Conservation (phyloP, 768 basidiomycete genomes). For the Serendipita indica region DNA sequence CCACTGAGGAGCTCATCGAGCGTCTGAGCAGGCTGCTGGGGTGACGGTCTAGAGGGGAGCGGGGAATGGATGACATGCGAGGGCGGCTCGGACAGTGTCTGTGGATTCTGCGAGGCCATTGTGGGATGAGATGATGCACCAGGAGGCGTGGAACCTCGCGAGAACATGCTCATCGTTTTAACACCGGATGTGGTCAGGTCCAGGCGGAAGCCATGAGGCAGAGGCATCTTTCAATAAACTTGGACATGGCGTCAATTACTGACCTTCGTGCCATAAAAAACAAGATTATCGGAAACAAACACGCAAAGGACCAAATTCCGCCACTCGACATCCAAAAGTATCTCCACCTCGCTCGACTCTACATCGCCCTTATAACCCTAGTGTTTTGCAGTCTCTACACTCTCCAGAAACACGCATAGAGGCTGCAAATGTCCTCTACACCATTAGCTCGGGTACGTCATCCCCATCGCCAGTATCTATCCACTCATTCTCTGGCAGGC, state of each 20-base stretch:
- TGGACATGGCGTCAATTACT: not conserved
- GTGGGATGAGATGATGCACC: not conserved
- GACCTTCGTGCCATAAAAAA: slow-evolving; percentile 33
- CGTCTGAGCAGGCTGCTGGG: not conserved
- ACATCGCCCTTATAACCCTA: slow-evolving; percentile 11
- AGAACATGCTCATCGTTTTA: not conserved
- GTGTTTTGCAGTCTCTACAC: slow-evolving; percentile 16
- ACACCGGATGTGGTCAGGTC: not conserved
- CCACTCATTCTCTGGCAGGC: slow-evolving; percentile 26
- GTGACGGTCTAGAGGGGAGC: not conserved
- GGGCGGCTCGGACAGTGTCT: not conserved
- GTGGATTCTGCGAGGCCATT: not conserved
- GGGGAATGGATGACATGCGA: slow-evolving; percentile 9
- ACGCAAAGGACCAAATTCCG: slow-evolving; percentile 46
- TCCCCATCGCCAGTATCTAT: not conserved
- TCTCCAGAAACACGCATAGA: slow-evolving; percentile 37
- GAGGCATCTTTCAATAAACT: not conserved
- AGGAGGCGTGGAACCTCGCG: not conserved
- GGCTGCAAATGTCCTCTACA: slow-evolving; percentile 60
- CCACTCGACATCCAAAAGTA: slow-evolving; percentile 43
- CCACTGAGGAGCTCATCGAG: slow-evolving; percentile 6
- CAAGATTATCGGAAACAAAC: slow-evolving; percentile 63
- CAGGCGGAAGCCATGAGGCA: not conserved
- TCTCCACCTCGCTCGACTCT: not conserved
- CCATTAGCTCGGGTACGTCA: slow-evolving; percentile 47